These are phyloP conservation scores for Coemansia sp. DNA, from an alignment of 192 early-diverging fungal species.

Conservation along the genomic window DNA sequence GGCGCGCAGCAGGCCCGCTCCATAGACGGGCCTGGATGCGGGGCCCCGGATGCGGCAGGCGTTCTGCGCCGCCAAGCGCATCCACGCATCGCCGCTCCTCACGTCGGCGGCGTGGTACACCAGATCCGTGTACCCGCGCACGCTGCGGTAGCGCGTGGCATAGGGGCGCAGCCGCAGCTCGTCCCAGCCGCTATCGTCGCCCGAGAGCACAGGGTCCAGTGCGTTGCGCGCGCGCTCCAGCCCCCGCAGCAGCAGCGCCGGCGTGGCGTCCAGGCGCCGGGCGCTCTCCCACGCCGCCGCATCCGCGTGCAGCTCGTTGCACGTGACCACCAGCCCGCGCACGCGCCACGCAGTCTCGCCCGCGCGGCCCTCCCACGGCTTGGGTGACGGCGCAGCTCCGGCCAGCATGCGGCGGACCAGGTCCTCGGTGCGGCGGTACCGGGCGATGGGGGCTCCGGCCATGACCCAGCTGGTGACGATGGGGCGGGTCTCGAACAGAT, in stretches of 20 bases:
- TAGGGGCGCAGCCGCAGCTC: slow-evolving; percentile 32
- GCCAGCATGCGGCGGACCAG: slow-evolving; percentile 52
- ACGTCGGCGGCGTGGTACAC: neutral
- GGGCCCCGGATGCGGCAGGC: slow-evolving; percentile 7
- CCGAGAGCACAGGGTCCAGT: slow-evolving; percentile 9
- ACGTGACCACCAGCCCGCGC: slow-evolving; percentile 16
- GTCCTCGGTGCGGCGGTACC: slow-evolving; percentile 60
- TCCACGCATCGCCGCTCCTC: slow-evolving; percentile 21
- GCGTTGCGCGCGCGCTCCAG: slow-evolving; percentile 9
- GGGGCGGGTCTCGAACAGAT: slow-evolving; percentile 79
- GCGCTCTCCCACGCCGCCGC: slow-evolving; percentile 8
- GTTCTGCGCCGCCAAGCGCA: slow-evolving; percentile 25
- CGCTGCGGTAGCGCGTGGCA: slow-evolving; percentile 2
- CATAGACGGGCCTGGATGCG: slow-evolving; percentile 15
- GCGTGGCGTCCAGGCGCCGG: slow-evolving; percentile 19
- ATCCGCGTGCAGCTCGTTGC: neutral
- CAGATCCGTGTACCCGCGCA: neutral
- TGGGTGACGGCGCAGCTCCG: neutral
- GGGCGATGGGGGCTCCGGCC: slow-evolving; percentile 59
- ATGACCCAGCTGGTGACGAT: slow-evolving; percentile 62
- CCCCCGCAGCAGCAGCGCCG: slow-evolving; percentile 11
- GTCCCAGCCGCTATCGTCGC: slow-evolving; percentile 13
- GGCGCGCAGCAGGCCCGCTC: slow-evolving; percentile 9
- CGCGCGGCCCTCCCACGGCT: slow-evolving; percentile 4
- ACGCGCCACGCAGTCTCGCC: slow-evolving; percentile 5